phyloP scores from a whole-genome alignment of 805 yeast species.

The Kluyveromyces dobzhanskii region DNA sequence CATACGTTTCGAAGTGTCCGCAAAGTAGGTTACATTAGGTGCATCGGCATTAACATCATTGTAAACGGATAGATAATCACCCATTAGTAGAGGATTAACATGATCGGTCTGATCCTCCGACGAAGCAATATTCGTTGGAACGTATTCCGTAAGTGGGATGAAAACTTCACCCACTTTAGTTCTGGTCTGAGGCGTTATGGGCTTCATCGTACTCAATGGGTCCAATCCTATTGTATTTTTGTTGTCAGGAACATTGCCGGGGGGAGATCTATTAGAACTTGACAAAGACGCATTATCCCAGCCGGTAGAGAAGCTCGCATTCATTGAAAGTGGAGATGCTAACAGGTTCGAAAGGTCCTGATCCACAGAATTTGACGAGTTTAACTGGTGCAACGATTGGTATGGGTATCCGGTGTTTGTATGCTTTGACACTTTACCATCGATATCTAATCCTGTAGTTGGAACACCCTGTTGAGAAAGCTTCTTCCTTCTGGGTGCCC shows the following conservation, averaged over 20 bases:
- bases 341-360: slow-evolving; percentile 16
- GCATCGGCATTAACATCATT: background rate
- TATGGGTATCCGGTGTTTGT: slow-evolving; percentile 20
- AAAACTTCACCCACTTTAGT: slow-evolving; percentile 32
- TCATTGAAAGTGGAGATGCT: slow-evolving; percentile 25
- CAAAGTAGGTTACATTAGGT: slow-evolving; percentile 2
- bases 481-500: slow-evolving; percentile 3
- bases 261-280: slow-evolving; percentile 15
- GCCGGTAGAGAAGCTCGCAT: slow-evolving; percentile 6
- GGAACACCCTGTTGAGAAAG: slow-evolving; percentile 1
- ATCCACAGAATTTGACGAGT: slow-evolving; percentile 27
- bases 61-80: slow-evolving; percentile 1
- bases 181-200: slow-evolving; percentile 17
- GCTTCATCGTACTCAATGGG: slow-evolving; percentile 20
- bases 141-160: slow-evolving; percentile 32
- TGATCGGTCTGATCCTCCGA: slow-evolving; percentile 27
- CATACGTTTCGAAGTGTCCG: slow-evolving; percentile 4
- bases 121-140: slow-evolving; percentile 27
- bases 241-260: slow-evolving; percentile 8
- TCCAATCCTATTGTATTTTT: slow-evolving; percentile 22
- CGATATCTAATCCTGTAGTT: background rate
- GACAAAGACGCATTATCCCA: slow-evolving; percentile 15
- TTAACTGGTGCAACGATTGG: slow-evolving; percentile 26
- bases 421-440: slow-evolving; percentile 25
- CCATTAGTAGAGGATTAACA: slow-evolving; percentile 3